Evolutionary conservation across 202 grass and related monocot species (phyloP).

Genomic region (Dendrocalamus latiflorus): DNA sequence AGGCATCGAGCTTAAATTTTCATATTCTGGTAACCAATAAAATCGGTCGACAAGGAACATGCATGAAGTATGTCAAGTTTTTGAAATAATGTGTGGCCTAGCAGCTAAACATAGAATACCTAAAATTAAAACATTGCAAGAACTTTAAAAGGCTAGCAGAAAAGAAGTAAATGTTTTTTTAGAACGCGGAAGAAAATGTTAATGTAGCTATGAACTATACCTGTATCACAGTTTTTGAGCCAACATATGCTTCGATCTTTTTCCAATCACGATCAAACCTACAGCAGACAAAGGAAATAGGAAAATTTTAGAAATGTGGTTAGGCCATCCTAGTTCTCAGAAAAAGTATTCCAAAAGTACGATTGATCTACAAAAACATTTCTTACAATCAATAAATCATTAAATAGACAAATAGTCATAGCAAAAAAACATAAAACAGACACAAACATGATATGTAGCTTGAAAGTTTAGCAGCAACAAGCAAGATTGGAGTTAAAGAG

Average conservation of each 20-base stretch:
- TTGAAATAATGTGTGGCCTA: neutral
- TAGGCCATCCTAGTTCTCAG: neutral
- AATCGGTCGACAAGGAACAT: neutral
- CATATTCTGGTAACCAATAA: too few species aligned
- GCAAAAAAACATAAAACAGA: neutral
- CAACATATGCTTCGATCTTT: constrained; percentile 63
- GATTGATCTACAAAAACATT: neutral
- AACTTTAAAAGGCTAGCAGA: neutral
- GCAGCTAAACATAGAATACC: neutral
- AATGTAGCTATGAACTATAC: constrained; percentile 6
- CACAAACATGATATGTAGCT: neutral
- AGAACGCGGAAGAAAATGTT: neutral
- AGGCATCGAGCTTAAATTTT: neutral
- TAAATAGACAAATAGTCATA: neutral
- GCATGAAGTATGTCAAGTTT: neutral
- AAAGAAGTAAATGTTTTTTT: neutral
- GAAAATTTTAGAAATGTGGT: neutral
- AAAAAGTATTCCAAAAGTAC: neutral
- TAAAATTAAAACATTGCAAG: neutral
- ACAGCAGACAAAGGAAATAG: constrained; percentile 17
- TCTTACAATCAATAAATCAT: neutral
- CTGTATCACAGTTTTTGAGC: constrained; percentile 74
- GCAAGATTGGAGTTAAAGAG: neutral
- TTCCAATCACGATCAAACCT: constrained; percentile 84
- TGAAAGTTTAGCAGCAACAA: neutral